Evolutionary conservation across 148 eudicot species (phyloP).

Genomic region (Persicaria maculosa): DNA sequence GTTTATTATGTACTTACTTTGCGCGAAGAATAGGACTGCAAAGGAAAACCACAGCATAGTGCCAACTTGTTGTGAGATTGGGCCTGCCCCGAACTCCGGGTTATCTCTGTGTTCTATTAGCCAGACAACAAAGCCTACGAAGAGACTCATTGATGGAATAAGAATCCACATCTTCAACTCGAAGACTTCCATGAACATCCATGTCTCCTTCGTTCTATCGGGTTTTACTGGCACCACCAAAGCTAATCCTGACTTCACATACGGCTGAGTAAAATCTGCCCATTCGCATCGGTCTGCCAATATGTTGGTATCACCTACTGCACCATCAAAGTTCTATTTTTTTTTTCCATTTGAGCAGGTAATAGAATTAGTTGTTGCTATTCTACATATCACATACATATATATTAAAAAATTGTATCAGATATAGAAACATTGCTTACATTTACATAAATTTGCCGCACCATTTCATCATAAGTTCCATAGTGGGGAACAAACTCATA

Average conservation of each 20-base stretch:
- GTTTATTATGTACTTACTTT: slow-evolving; percentile 18
- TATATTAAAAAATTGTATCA: no score
- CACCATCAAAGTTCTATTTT: slow-evolving; percentile 15
- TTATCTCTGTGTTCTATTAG: slow-evolving; percentile 22
- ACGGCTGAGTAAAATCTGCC: slow-evolving; percentile 26
- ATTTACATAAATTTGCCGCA: no score
- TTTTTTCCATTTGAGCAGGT: slow-evolving; percentile 2
- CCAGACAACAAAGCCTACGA: slow-evolving; percentile 33
- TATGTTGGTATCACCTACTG: slow-evolving; percentile 20
- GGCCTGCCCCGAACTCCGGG: slow-evolving; percentile 14
- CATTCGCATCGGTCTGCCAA: slow-evolving; percentile 19
- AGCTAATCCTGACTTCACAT: slow-evolving; percentile 19
- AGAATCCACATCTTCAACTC: slow-evolving; percentile 31
- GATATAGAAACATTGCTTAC: no score
- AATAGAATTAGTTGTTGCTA: neutral
- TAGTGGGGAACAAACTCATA: no score
- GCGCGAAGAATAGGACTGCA: slow-evolving; percentile 29
- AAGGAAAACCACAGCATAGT: slow-evolving; percentile 35
- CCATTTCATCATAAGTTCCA: no score
- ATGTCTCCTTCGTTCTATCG: slow-evolving; percentile 17
- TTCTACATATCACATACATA: neutral
- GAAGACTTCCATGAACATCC: slow-evolving; percentile 27
- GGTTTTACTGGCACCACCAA: slow-evolving; percentile 17
- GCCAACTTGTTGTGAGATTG: slow-evolving; percentile 18
- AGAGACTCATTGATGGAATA: slow-evolving; percentile 23